These are phyloP conservation scores for Tolypocladium cylindrosporum DNA, from an alignment of 2,329 filamentous ascomycete species.

Conservation along the genomic window DNA sequence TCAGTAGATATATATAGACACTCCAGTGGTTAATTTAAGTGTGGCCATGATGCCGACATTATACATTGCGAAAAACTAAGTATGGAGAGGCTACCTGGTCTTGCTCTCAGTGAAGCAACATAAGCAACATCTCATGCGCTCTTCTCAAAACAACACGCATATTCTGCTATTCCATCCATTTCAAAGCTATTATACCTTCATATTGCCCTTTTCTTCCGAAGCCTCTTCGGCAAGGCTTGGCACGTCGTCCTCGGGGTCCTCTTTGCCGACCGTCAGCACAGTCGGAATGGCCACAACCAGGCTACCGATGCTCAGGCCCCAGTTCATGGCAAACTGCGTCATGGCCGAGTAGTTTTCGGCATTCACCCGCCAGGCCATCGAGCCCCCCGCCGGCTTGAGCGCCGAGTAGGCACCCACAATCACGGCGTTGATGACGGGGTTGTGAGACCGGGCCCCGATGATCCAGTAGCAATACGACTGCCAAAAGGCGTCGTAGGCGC, in stretches of 20 bases:
- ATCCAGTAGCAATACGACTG: conserved; percentile 56
- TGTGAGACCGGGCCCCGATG: conserved; percentile 33
- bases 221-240: not conserved
- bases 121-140: not conserved
- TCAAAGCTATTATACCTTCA: not conserved
- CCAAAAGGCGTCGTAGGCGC: conserved; percentile 59
- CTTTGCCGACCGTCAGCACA: conserved; percentile 23
- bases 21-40: too few relatives aligned
- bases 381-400: conserved; percentile 30
- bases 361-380: conserved; percentile 35
- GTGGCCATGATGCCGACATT: too few relatives aligned
- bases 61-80: not conserved
- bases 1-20: too few relatives aligned
- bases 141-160: not conserved
- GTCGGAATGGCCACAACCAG: conserved; percentile 30
- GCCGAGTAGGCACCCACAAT: conserved; percentile 36
- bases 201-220: not conserved
- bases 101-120: not conserved
- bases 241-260: not conserved
- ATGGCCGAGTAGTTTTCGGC: conserved; percentile 23
- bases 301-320: conserved; percentile 33
- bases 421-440: conserved; percentile 26
- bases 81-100: not conserved
- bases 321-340: conserved; percentile 34
- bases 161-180: not conserved